Conservation (phyloP, 805 yeast genomes). For the Brettanomyces bruxellensis region DNA sequence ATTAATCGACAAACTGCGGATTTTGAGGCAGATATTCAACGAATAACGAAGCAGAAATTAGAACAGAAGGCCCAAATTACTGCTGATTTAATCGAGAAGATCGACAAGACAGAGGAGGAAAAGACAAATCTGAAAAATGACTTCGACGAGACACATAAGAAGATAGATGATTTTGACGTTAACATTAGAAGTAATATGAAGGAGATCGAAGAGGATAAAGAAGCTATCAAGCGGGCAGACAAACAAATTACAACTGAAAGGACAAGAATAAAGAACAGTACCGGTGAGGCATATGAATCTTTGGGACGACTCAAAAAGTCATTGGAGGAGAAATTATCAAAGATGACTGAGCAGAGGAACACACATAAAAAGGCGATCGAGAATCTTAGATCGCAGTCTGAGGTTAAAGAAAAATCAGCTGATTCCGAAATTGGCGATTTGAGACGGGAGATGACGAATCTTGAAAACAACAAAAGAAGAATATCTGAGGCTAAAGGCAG, state of each 20-base stretch:
- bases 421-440: neutral
- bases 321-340: neutral
- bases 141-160: neutral
- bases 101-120: slow-evolving; percentile 8
- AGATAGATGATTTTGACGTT: slow-evolving; percentile 4
- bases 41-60: slow-evolving; percentile 11
- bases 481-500: slow-evolving; percentile 20
- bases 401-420: neutral
- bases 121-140: neutral
- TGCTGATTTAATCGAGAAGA: neutral
- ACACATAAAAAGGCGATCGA: neutral
- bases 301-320: neutral
- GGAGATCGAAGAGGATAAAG: slow-evolving; percentile 10
- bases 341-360: neutral
- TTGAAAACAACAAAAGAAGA: slow-evolving; percentile 4
- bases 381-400: neutral
- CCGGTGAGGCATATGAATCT: slow-evolving; percentile 1
- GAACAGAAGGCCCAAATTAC: neutral
- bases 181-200: neutral
- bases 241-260: slow-evolving; percentile 25
- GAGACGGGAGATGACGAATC: neutral
- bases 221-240: slow-evolving; percentile 16
- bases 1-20: slow-evolving; percentile 5
- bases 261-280: slow-evolving; percentile 24
- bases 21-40: slow-evolving; percentile 13